Evolutionary conservation across 1,284 basidiomycete genomes (phyloP).

Genomic region (Heterobasidion irregulare): DNA sequence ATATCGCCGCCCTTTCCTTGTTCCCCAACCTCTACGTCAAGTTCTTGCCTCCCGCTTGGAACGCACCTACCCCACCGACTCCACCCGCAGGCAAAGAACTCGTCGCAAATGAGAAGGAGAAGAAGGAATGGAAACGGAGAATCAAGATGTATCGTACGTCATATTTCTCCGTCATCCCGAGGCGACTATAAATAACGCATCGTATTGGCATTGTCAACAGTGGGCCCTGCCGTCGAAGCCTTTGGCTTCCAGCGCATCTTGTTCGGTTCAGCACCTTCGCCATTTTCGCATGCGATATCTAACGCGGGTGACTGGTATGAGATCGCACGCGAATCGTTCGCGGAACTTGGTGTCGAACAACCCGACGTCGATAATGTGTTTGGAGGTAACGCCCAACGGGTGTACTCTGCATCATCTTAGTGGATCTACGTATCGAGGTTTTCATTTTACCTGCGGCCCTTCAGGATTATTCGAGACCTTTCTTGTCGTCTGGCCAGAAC

Average conservation of each 20-base stretch:
- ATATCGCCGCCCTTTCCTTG: constrained; percentile 70
- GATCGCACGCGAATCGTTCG: constrained; percentile 68
- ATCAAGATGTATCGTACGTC: constrained; percentile 86
- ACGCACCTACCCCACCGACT: constrained; percentile 51
- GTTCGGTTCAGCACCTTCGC: constrained; percentile 42
- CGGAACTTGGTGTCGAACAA: constrained; percentile 78
- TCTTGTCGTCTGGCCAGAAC: too few relatives aligned
- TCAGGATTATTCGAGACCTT: too few relatives aligned
- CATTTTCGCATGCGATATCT: constrained; percentile 33
- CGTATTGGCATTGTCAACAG: constrained; percentile 26
- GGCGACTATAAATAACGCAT: neutral
- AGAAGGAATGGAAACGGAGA: constrained; percentile 71
- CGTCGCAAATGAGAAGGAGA: constrained; percentile 38
- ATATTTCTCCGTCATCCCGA: neutral
- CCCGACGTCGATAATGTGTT: constrained; percentile 73
- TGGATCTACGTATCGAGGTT: neutral
- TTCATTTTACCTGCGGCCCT: too few relatives aligned
- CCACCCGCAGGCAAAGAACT: constrained; percentile 28
- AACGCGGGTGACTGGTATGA: constrained; percentile 72
- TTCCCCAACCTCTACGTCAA: constrained; percentile 70
- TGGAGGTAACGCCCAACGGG: constrained; percentile 50
- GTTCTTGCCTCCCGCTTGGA: constrained; percentile 74
- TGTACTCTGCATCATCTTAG: constrained; percentile 31
- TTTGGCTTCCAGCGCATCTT: constrained; percentile 51
- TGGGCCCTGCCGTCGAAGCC: constrained; percentile 68